Conservation (phyloP, 1,284 basidiomycete genomes). For the Boletus albobrunnescens region DNA sequence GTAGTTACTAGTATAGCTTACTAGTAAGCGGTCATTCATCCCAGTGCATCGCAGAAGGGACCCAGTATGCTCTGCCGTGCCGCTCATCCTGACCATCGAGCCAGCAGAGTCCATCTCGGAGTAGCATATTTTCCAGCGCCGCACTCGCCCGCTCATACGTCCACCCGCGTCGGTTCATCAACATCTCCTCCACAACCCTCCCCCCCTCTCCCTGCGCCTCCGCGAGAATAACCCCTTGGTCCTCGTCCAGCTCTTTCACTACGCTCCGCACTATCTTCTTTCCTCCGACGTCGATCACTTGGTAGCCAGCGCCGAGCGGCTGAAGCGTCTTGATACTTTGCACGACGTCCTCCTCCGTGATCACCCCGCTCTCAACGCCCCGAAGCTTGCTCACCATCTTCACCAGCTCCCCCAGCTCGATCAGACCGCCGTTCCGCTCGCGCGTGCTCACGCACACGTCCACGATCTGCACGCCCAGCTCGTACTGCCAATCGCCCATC, state of each 20-base stretch:
- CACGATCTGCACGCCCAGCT: constrained; percentile 94
- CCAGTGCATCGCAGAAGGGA: constrained; percentile 81
- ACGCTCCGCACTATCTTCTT: constrained; percentile 70
- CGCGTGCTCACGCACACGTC: constrained; percentile 92
- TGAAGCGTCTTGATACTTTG: constrained; percentile 84
- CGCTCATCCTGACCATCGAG: constrained; percentile 80
- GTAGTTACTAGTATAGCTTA: no score
- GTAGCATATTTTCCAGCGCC: constrained; percentile 85
- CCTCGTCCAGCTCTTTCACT: constrained; percentile 76
- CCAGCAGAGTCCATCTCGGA: constrained; percentile 92
- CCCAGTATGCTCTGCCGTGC: constrained; percentile 69
- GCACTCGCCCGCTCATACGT: constrained; percentile 67
- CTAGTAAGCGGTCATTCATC: no score
- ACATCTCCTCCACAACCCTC: constrained; percentile 54
- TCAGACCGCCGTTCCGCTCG: constrained; percentile 86
- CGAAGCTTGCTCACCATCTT: constrained; percentile 74
- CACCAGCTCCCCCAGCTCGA: constrained; percentile 84
- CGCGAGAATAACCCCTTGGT: constrained; percentile 73
- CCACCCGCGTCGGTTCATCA: constrained; percentile 72
- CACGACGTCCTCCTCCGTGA: constrained; percentile 82
- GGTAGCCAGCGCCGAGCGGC: constrained; percentile 88
- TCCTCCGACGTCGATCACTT: constrained; percentile 66
- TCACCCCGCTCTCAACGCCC: constrained; percentile 55
- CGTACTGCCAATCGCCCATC: constrained; percentile 91
- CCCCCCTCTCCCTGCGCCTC: constrained; percentile 70